Percentiles rank a stretch among this genome's conserved stretches.
phyloP scores from a whole-genome alignment of 2,329 filamentous ascomycete genomes.

The Aspergillus fischeri region DNA sequence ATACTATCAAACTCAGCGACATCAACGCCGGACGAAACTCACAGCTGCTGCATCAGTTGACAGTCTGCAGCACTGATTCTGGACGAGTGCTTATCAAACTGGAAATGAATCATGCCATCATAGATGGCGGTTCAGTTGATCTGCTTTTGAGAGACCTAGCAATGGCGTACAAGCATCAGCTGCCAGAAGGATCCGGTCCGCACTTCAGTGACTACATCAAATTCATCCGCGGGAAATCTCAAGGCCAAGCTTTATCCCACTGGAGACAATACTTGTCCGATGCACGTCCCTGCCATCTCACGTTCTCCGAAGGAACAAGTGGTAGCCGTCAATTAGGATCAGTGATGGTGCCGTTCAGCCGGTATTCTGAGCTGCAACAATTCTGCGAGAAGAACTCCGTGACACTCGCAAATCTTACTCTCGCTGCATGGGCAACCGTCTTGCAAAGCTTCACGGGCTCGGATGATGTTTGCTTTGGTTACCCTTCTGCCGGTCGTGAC shows the following conservation, averaged over 20 bases:
- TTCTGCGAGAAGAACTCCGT: slow-evolving; percentile 30
- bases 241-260: slow-evolving; percentile 25
- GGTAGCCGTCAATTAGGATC: slow-evolving; percentile 21
- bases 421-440: slow-evolving; percentile 39
- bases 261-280: slow-evolving; percentile 35
- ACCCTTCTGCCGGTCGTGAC: slow-evolving; percentile 41
- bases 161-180: slow-evolving; percentile 28
- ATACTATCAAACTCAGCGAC: slow-evolving; percentile 24
- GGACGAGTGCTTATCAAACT: slow-evolving; percentile 32
- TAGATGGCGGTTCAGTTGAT: slow-evolving; percentile 34
- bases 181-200: slow-evolving; percentile 25
- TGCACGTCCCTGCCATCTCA: slow-evolving; percentile 15
- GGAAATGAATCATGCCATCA: slow-evolving; percentile 37
- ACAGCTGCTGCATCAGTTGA: slow-evolving; percentile 33
- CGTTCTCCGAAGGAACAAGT: slow-evolving; percentile 4
- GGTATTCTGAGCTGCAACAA: slow-evolving; percentile 27
- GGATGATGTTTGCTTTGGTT: slow-evolving; percentile 41
- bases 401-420: slow-evolving; percentile 35
- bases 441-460: slow-evolving; percentile 28
- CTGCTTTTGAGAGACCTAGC: slow-evolving; percentile 30
- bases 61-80: slow-evolving; percentile 28
- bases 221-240: slow-evolving; percentile 26
- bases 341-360: slow-evolving; percentile 25
- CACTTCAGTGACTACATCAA: slow-evolving; percentile 37
- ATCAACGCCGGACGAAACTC: slow-evolving; percentile 20